Evolutionary conservation across 257 asterid genomes (phyloP), one percentile per base, ranked within the genome.

Genomic region (Solanum commersonii): DNA sequence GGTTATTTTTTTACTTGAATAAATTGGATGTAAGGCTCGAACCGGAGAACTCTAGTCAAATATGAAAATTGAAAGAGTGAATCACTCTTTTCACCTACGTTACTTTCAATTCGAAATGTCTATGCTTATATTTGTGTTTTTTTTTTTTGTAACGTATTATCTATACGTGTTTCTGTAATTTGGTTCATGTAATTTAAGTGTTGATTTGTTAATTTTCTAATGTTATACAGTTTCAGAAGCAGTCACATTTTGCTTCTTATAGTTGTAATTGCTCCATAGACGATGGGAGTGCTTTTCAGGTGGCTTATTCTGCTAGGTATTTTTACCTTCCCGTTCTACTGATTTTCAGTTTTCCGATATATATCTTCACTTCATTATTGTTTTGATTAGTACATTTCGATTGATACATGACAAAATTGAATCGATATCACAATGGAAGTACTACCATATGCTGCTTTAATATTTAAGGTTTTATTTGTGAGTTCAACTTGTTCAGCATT

Each of bases 251-350:
- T 71, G 92, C 87, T 90, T 88, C 93, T 79, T 85, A 87, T 82
- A 29, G 87, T 38, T 91, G 81, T 86, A 88, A 90, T 87, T 86
- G 25, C 81, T 86, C 20, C 72, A 87, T 23, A 52, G 44, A 16
- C 87, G 87, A 87, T 37, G 90, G 46, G 82, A 76, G 84, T 74
- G 35, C 93, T 86, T 90, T 92, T 81, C 94, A 89, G 20, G 94
- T 92, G 90, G 93, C 94, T 52, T 93, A 94, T 84, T 93, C 94
- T 15, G 46, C 92, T 13, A 93, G 98, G 99, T 92, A 87, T 15
- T 15, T 15, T 73, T 18, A 7, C 16, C 52, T 5, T 71, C 4
- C 12, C 10, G 6, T 15, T 22, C 85, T 42, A 20, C 2, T 74
- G 15, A 23, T 22, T 79, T 60, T 68, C 49, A 8, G 20, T 40